These are phyloP conservation scores for Metschnikowia chrysomelidarum DNA, from an alignment of 805 yeast species.

Conservation along the genomic window DNA sequence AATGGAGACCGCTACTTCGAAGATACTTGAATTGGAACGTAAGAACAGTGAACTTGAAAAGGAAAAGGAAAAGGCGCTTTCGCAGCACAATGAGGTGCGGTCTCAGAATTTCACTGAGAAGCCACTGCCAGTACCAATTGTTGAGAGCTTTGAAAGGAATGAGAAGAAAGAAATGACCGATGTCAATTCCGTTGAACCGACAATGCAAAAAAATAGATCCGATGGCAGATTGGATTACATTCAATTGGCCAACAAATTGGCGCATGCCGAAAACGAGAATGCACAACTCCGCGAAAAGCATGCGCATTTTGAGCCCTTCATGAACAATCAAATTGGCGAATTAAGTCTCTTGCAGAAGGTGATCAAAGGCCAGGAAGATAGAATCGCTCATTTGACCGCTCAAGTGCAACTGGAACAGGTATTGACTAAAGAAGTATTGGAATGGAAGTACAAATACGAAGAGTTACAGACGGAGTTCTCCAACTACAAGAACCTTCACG, in stretches of 20 bases:
- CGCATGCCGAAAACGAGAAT: slow-evolving; percentile 48
- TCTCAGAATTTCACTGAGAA: slow-evolving; percentile 24
- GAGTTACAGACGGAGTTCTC: slow-evolving; percentile 43
- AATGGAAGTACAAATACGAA: slow-evolving; percentile 47
- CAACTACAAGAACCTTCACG: slow-evolving; percentile 36
- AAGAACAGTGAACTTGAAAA: slow-evolving; percentile 19
- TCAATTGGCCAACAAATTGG: slow-evolving; percentile 43
- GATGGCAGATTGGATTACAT: slow-evolving; percentile 44
- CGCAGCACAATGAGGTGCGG: slow-evolving; percentile 16
- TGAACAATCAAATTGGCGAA: slow-evolving; percentile 52
- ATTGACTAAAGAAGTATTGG: slow-evolving; percentile 45
- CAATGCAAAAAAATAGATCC: slow-evolving; percentile 40
- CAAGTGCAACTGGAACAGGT: slow-evolving; percentile 45
- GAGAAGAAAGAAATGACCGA: slow-evolving; percentile 5
- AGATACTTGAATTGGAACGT: slow-evolving; percentile 48
- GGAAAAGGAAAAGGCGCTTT: slow-evolving; percentile 5
- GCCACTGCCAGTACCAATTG: slow-evolving; percentile 18
- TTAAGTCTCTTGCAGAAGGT: slow-evolving; percentile 52
- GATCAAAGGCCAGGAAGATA: slow-evolving; percentile 50
- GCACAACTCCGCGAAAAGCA: slow-evolving; percentile 38
- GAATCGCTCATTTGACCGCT: slow-evolving; percentile 39
- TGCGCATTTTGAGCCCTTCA: slow-evolving; percentile 49
- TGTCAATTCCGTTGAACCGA: slow-evolving; percentile 27
- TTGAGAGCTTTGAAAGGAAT: slow-evolving; percentile 6
- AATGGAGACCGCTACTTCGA: slow-evolving; percentile 56